Evolutionary conservation across 306 rosid genomes (phyloP).

Genomic region (Glycine latifolia): DNA sequence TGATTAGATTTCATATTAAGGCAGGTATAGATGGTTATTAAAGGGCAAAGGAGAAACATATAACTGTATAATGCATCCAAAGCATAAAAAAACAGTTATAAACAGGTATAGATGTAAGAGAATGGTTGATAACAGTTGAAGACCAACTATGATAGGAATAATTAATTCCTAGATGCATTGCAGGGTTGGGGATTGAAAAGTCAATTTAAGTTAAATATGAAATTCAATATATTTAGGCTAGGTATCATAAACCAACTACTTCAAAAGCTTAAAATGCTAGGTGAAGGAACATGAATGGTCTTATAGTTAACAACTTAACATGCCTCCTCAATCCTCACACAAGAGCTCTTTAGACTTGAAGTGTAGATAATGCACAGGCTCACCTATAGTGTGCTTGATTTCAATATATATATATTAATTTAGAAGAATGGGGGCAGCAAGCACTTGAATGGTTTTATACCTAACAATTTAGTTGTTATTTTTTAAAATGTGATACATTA

Average conservation of each 20-base stretch:
- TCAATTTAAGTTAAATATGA: conserved; percentile 13
- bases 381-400: not conserved
- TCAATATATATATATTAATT: not conserved
- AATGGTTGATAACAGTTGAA: conserved; percentile 28
- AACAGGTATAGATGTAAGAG: not conserved
- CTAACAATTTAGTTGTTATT: conserved; percentile 6
- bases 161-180: conserved; percentile 12
- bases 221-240: conserved; percentile 16
- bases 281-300: conserved; percentile 12
- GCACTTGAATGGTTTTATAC: conserved; percentile 13
- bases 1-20: conserved; percentile 27
- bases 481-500: conserved; percentile 20
- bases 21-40: conserved; percentile 24
- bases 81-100: not conserved
- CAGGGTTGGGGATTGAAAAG: conserved; percentile 10
- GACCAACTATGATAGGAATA: conserved; percentile 17
- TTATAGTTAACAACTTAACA: not conserved
- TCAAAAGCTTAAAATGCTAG: conserved; percentile 3
- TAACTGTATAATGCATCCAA: conserved; percentile 37
- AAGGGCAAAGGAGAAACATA: conserved; percentile 2
- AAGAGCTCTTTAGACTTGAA: not conserved
- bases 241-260: conserved; percentile 22
- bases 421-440: not conserved
- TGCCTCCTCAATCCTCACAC: not conserved
- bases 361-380: conserved; percentile 4